Evolutionary conservation across 164 flowering plant genomes (phyloP).

Genomic region (Cinnamomum chago): DNA sequence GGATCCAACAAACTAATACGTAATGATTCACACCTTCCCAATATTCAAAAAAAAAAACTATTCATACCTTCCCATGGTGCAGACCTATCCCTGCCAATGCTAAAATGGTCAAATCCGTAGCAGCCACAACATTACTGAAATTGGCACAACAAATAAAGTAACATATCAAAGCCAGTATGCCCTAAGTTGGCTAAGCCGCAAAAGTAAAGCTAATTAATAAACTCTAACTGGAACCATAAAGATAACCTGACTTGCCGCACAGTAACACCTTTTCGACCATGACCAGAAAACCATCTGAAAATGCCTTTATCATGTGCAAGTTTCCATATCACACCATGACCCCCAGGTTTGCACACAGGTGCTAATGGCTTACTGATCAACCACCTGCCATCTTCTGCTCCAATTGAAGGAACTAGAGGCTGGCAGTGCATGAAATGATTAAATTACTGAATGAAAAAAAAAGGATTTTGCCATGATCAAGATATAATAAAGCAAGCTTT

Average conservation of each 20-base stretch:
- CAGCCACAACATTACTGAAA: slow-evolving; percentile 97
- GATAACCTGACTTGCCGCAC: slow-evolving; percentile 91
- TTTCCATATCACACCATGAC: slow-evolving; percentile 99
- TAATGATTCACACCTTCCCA: not conserved
- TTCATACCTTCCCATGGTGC: slow-evolving; percentile 61
- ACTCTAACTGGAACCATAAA: not conserved
- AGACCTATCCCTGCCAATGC: slow-evolving; percentile 94
- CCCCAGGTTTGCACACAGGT: slow-evolving; percentile 94
- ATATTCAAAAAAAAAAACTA: not conserved
- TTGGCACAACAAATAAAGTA: slow-evolving; percentile 15
- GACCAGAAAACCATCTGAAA: slow-evolving; percentile 72
- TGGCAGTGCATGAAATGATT: slow-evolving; percentile 33
- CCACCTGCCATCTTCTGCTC: slow-evolving; percentile 91
- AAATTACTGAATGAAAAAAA: not conserved
- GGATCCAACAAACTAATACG: no score
- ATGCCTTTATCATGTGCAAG: slow-evolving; percentile 86
- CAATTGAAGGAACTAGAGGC: slow-evolving; percentile 94
- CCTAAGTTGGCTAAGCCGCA: not conserved
- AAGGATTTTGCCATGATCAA: not conserved
- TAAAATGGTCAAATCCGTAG: slow-evolving; percentile 85
- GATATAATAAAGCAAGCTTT: not conserved
- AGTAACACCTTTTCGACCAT: slow-evolving; percentile 88
- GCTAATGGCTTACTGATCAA: slow-evolving; percentile 50
- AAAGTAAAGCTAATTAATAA: not conserved
- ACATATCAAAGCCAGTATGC: not conserved